Evolutionary conservation across 257 asterid species (phyloP).

Genomic region (Osmanthus fragrans): DNA sequence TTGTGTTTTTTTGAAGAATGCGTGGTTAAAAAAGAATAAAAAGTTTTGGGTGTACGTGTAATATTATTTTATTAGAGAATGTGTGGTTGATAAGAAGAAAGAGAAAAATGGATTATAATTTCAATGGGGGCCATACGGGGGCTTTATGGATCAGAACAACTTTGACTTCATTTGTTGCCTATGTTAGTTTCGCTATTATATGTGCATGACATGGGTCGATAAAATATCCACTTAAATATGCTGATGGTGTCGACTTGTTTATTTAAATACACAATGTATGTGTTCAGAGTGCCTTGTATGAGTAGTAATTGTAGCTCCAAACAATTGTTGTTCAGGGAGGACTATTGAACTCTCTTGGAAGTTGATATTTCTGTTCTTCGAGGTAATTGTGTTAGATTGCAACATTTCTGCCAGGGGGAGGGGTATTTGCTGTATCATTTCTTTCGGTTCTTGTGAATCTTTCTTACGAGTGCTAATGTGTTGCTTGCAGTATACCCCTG

Average conservation of each 20-base stretch:
- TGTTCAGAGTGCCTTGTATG: conserved; percentile 23
- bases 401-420: neutral
- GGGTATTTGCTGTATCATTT: neutral
- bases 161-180: neutral
- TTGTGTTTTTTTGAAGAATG: too few relatives aligned
- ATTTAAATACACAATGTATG: conserved; percentile 1
- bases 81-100: too few relatives aligned
- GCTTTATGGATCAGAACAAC: neutral
- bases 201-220: neutral
- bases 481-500: conserved; percentile 27
- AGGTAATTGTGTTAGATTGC: conserved; percentile 46
- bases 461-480: neutral
- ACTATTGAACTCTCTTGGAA: conserved; percentile 54
- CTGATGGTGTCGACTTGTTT: neutral
- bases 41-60: too few relatives aligned
- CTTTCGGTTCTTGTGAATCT: neutral
- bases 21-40: too few relatives aligned
- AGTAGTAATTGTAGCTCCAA: conserved; percentile 48
- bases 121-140: too few relatives aligned
- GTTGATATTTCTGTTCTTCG: conserved; percentile 50
- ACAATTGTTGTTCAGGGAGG: conserved; percentile 57
- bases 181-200: neutral
- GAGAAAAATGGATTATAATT: too few relatives aligned
- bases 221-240: neutral
- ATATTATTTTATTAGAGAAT: too few relatives aligned